Base-by-base conservation (phyloP, 2,329 filamentous ascomycete species). In the Cladorrhinum sp. region DNA sequence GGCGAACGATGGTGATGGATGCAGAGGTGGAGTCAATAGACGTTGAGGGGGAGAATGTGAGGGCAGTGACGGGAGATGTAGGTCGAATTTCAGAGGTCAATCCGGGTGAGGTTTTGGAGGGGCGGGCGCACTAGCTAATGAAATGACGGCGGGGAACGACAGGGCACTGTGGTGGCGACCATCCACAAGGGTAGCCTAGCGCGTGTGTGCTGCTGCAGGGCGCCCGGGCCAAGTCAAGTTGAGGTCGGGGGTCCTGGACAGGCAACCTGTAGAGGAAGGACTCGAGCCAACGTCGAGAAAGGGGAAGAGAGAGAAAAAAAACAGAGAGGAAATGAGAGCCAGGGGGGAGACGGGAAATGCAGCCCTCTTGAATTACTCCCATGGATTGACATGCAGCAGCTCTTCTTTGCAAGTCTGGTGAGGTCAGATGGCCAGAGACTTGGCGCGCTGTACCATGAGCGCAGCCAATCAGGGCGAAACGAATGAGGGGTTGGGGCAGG, bases 101-200 rank as follows among this genome's bases (percentile, higher is more conserved):
- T 63, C 32, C 50, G 63, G 61, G 51, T 64, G 60, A 65, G 64
- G 67, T 65, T 66, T 66, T 69, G 67, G 67, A 69, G 67, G 66
- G 67, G 67, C 64, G 67, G 63, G 65, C 62, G 62, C 62, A 61
- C 65, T 68, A 66, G 66, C 67, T 65, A 60, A 64, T 67, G 66
- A 67, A 67, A 68, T 66, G 67, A 69, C 62, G 65, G 67, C 66
- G 66, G 67, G 67, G 66, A 67, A 67, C 56, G 61, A 64, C 65
- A 69, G 67, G 66, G 67, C 66, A 65, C 59, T 63, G 51, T 54
- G 62, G 66, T 67, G 66, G 66, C 65, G 65, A 66, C 66, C 64
- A 63, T 61, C 64, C 65, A 65, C 66, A 63, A 65, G 66, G 65
- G 59, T 57, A 64, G 65, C 63, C 60, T 65, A 61, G 64, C 56